phyloP scores from a whole-genome alignment of 352 stramenopile species.

The Phytophthora sojae region DNA sequence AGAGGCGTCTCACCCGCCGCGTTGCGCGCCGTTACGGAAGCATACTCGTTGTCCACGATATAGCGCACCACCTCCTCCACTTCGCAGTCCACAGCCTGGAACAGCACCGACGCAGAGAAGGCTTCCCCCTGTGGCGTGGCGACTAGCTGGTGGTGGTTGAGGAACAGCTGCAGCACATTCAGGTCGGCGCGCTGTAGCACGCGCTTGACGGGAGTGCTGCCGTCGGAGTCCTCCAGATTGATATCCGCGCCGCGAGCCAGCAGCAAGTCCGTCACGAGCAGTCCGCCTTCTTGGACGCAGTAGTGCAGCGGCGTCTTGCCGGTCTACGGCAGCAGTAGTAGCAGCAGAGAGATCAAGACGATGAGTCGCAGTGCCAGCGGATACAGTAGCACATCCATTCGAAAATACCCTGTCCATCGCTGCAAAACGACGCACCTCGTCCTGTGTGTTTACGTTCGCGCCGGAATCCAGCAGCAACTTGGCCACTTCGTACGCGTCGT shows the following conservation, averaged over 20 bases:
- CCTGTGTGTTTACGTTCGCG: conserved; percentile 16
- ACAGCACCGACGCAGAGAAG: conserved; percentile 23
- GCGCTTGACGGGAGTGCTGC: conserved; percentile 12
- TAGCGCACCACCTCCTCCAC: conserved; percentile 20
- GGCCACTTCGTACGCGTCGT: conserved; percentile 31
- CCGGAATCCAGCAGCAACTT: conserved; percentile 26
- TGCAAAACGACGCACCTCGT: conserved; percentile 23
- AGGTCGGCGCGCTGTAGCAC: conserved; percentile 15
- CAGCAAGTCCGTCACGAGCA: conserved; percentile 37
- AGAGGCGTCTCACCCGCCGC: conserved; percentile 22
- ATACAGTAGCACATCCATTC: not conserved
- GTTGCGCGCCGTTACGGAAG: conserved; percentile 9
- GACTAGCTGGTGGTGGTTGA: conserved; percentile 40
- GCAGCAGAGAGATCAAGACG: not conserved
- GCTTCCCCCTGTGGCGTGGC: conserved; percentile 14
- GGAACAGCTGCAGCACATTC: conserved; percentile 36
- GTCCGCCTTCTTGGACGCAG: conserved; percentile 30
- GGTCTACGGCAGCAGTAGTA: not conserved
- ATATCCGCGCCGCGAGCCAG: conserved; percentile 27
- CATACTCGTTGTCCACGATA: conserved; percentile 39
- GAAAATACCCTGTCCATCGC: conserved; percentile 2
- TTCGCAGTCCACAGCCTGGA: conserved; percentile 17
- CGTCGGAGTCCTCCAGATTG: conserved; percentile 23
- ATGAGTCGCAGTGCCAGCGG: not conserved
- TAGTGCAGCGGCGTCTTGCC: conserved; percentile 37